Evolutionary conservation across 768 basidiomycete species (phyloP).

Genomic region (Lepiota brunneoincarnata): DNA sequence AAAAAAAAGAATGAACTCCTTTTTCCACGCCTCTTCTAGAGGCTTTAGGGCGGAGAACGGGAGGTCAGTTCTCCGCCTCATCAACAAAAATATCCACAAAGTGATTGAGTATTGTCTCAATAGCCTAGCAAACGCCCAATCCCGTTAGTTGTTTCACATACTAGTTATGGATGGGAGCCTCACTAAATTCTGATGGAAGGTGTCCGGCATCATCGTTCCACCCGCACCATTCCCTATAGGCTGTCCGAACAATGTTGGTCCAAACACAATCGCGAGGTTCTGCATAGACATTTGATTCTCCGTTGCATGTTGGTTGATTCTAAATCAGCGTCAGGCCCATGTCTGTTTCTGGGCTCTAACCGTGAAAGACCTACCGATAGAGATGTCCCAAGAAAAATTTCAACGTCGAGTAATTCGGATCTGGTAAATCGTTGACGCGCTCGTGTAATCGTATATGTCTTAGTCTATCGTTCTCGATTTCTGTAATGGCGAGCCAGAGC

Average conservation of each 20-base stretch:
- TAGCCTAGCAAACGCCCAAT: conserved; percentile 59
- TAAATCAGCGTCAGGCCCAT: conserved; percentile 24
- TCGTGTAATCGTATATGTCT: conserved; percentile 96
- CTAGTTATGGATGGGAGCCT: conserved; percentile 18
- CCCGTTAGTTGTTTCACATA: conserved; percentile 13
- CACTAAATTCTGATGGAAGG: conserved; percentile 72
- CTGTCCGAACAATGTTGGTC: conserved; percentile 93
- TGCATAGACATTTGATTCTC: conserved; percentile 91
- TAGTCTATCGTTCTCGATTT: conserved; percentile 91
- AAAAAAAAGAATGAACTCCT: too few species aligned
- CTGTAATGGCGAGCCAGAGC: conserved; percentile 31
- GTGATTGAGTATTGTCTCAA: conserved; percentile 93
- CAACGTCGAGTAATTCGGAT: conserved; percentile 97
- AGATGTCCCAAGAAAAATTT: conserved; percentile 96
- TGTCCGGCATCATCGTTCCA: conserved; percentile 59
- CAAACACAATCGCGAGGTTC: conserved; percentile 95
- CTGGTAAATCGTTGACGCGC: conserved; percentile 95
- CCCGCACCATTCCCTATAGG: conserved; percentile 47
- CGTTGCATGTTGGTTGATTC: conserved; percentile 70
- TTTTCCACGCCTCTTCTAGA: too few species aligned
- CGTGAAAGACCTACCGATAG: conserved; percentile 57
- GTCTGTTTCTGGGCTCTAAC: background rate
- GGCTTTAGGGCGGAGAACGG: too few species aligned
- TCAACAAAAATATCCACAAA: conserved; percentile 97
- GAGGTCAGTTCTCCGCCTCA: conserved; percentile 51